A percentile compares a stretch with the other conserved stretches of the same genome.
phyloP scores from a whole-genome alignment of 805 yeast species.

The Wickerhamomyces sydowiorum region DNA sequence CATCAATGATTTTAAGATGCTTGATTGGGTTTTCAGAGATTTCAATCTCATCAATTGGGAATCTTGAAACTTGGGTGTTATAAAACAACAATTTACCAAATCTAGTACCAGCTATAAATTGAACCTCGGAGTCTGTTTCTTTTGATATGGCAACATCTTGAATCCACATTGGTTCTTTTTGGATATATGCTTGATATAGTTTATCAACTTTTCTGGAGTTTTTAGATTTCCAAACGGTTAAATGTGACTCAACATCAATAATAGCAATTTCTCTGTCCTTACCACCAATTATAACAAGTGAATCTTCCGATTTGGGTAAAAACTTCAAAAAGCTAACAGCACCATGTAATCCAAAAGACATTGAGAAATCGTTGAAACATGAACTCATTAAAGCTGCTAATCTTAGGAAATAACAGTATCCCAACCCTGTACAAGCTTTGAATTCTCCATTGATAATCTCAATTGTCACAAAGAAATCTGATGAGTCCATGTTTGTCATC shows the following conservation, averaged over 20 bases:
- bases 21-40: constrained; percentile 18
- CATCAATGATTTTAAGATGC: constrained; percentile 6
- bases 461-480: constrained; percentile 17
- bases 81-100: constrained; percentile 19
- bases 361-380: constrained; percentile 14
- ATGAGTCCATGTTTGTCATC: constrained; percentile 12
- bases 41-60: constrained; percentile 18
- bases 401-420: constrained; percentile 18
- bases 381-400: constrained; percentile 12
- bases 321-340: constrained; percentile 16
- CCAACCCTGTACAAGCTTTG: constrained; percentile 19
- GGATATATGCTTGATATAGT: constrained; percentile 1
- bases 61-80: constrained; percentile 12
- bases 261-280: constrained; percentile 18
- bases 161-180: constrained; percentile 19
- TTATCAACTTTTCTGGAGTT: constrained; percentile 4
- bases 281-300: constrained; percentile 15
- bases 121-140: constrained; percentile 3
- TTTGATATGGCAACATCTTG: constrained; percentile 14
- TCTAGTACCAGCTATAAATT: constrained; percentile 17
- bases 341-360: constrained; percentile 21
- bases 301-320: constrained; percentile 3
- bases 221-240: constrained; percentile 19
- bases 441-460: constrained; percentile 8
- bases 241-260: constrained; percentile 14